Base-by-base conservation (phyloP, 2,329 filamentous ascomycete species). In the Xylariaceae sp. region DNA sequence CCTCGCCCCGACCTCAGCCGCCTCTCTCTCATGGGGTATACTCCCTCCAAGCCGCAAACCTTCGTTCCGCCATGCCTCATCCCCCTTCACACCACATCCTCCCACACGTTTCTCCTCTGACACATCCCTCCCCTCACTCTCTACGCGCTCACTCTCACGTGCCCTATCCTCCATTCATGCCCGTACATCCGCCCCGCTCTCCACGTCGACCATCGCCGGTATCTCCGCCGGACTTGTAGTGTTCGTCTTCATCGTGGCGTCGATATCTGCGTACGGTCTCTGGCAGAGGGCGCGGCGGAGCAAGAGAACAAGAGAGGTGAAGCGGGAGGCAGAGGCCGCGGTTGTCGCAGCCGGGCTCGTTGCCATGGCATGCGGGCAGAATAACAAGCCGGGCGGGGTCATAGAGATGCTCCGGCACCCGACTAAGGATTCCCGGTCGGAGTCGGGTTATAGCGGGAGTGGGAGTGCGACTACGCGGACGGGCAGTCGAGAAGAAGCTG, bases 141-240 rank as follows among this genome's bases (percentile, higher is more conserved):
- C 30, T 8, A n/a, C 16, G 13, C 30, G 13, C 16, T 17, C 13
- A 7, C 15, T n/a, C 30, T n/a, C 30, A 17, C 30, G 30, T 8
- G 16, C 30, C 7, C 30, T 15, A 7, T 6, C 30, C 30, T 17
- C 13, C 15, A 19, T 18, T 7, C 13, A n/a, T 9, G 6, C 13
- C 30, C 13, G 30, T 7, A 17, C 33, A 35, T 17, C 33, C 28
- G 19, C 36, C 4, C 34, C 18, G 17, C 37, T 39, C 37, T n/a
- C 15, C 9, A 19, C 37, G 19, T 32, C 30, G 37, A 26, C 37
- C 30, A 26, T 39, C 29, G 29, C 37, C 29, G 37, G 37, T 13
- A 33, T 39, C 37, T 19, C 37, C 17, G 37, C 34, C 29, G 37
- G 37, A 13, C 19, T 39, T 13, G 30, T 30, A 13, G n/a, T 39